Evolutionary conservation across 106 monocot genomes (phyloP).

Genomic region (Allium fistulosum): DNA sequence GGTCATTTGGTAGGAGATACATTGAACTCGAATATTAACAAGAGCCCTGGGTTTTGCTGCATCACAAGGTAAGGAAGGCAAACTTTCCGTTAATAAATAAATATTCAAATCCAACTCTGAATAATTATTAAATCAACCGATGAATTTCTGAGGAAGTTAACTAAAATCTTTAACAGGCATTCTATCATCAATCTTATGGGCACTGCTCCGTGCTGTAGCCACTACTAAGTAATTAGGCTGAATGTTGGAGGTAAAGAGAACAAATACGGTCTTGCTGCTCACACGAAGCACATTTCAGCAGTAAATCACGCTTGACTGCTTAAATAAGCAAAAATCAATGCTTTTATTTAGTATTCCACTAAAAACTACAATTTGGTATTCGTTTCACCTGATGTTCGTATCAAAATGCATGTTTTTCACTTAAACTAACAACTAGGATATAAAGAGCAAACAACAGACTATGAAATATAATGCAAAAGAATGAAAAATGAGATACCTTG

Average conservation of each 20-base stretch:
- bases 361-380: neutral
- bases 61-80: neutral
- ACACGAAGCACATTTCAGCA: too few relatives aligned
- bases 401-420: neutral
- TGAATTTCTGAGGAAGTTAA: too few relatives aligned
- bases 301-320: too few relatives aligned
- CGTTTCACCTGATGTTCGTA: neutral
- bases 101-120: too few relatives aligned
- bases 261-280: too few relatives aligned
- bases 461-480: neutral
- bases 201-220: neutral
- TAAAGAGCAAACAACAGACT: neutral
- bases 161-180: neutral
- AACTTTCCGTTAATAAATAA: too few relatives aligned
- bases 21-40: conserved; percentile 24
- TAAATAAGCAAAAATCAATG: too few relatives aligned
- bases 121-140: too few relatives aligned
- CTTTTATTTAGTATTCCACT: too few relatives aligned
- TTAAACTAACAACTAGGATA: neutral
- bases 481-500: conserved; percentile 4
- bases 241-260: too few relatives aligned
- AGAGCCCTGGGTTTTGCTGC: conserved; percentile 33
- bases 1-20: conserved; percentile 15
- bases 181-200: conserved; percentile 1
- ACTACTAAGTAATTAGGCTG: too few relatives aligned